phyloP scores from a whole-genome alignment of 2,329 filamentous ascomycete genomes.

The Lecanicillium sp. region DNA sequence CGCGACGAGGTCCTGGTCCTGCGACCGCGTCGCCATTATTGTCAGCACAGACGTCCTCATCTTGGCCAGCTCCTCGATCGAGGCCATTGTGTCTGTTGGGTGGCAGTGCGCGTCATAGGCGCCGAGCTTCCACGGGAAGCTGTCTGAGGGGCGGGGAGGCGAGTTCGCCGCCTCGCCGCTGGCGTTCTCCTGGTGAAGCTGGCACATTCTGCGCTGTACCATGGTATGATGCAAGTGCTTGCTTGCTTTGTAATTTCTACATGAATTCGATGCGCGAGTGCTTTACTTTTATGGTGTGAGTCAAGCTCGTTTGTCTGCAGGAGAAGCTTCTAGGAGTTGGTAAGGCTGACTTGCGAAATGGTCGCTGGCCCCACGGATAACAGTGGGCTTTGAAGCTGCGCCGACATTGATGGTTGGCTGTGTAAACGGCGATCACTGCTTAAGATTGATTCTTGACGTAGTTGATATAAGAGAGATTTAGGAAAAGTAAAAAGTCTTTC shows the following conservation, averaged over 20 bases:
- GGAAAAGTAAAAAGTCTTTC: too few relatives aligned
- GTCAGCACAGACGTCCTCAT: constrained; percentile 65
- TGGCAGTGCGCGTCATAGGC: constrained; percentile 79
- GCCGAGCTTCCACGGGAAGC: constrained; percentile 64
- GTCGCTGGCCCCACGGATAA: background rate
- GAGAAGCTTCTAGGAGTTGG: constrained; percentile 5
- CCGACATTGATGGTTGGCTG: too few relatives aligned
- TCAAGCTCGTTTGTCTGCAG: too few relatives aligned
- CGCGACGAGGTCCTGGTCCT: constrained; percentile 70
- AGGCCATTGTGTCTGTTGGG: constrained; percentile 70
- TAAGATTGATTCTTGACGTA: too few relatives aligned
- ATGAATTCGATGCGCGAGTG: too few relatives aligned
- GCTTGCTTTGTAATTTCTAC: too few relatives aligned
- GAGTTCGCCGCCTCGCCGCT: too few relatives aligned
- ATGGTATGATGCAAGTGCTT: too few relatives aligned
- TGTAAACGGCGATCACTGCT: background rate
- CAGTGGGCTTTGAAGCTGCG: too few relatives aligned
- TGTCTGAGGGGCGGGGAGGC: constrained; percentile 13
- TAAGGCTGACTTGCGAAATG: background rate
- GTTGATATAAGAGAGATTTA: too few relatives aligned
- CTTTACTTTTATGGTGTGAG: too few relatives aligned
- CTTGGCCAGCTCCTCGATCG: constrained; percentile 47
- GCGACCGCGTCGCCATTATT: constrained; percentile 69
- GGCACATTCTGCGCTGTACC: too few relatives aligned
- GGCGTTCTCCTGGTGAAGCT: background rate